These are phyloP conservation scores for Puccinia coronata DNA, from an alignment of 1,284 basidiomycete genomes.

Conservation along the genomic window DNA sequence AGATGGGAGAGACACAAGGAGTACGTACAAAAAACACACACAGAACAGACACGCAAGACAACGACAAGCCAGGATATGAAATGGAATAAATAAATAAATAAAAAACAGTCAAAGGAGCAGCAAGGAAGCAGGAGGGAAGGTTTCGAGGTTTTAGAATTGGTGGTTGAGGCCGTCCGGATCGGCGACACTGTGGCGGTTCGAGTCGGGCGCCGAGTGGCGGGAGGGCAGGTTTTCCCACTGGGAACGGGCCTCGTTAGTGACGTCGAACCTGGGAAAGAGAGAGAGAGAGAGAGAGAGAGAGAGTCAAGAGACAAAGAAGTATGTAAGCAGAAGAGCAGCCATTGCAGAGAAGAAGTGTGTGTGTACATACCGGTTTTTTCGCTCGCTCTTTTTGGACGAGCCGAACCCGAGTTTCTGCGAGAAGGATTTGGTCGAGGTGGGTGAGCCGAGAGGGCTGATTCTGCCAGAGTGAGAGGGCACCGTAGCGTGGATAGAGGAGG, in stretches of 20 bases:
- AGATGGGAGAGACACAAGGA: too few species aligned
- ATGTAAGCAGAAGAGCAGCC: background rate
- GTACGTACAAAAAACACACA: too few species aligned
- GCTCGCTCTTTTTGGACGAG: background rate
- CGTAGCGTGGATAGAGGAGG: background rate
- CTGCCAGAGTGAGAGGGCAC: background rate
- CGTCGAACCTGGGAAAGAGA: background rate
- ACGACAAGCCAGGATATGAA: too few species aligned
- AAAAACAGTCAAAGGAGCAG: too few species aligned
- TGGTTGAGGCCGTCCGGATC: constrained; percentile 30
- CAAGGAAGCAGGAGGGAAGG: too few species aligned
- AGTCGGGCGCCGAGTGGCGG: background rate
- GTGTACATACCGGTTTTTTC: constrained; percentile 34
- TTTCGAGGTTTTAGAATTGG: constrained; percentile 16
- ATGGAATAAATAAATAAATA: too few species aligned
- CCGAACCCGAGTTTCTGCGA: constrained; percentile 16
- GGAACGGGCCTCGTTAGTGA: constrained; percentile 15
- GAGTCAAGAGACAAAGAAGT: background rate
- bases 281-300: background rate
- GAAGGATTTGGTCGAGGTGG: background rate
- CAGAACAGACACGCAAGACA: too few species aligned
- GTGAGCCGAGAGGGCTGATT: background rate
- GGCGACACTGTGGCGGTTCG: background rate
- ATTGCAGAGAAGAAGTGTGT: too few species aligned
- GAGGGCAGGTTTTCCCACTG: constrained; percentile 23